phyloP scores from a whole-genome alignment of 192 early-diverging fungal genomes.

The Coemansia sp. region DNA sequence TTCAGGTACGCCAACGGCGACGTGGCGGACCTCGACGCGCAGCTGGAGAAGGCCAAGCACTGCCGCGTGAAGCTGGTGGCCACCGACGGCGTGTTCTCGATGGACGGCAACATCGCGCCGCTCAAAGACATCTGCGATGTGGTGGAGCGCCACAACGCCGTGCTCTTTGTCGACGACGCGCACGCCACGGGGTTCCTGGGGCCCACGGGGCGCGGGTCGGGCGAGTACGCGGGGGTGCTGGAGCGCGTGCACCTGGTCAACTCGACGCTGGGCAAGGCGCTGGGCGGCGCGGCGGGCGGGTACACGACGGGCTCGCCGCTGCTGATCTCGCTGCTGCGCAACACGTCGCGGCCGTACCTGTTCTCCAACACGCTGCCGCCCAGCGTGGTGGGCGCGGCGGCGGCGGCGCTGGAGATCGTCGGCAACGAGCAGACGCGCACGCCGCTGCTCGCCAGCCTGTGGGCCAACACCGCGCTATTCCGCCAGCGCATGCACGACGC shows the following conservation, averaged over 20 bases:
- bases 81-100: conserved; percentile 70
- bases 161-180: conserved; percentile 74
- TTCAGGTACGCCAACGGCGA: conserved; percentile 75
- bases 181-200: conserved; percentile 72
- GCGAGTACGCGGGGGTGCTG: conserved; percentile 63
- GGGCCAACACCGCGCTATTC: conserved; percentile 63
- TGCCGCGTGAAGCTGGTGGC: conserved; percentile 65
- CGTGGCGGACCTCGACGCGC: conserved; percentile 63
- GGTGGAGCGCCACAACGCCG: conserved; percentile 68
- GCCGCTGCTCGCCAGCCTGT: conserved; percentile 56
- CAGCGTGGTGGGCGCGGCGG: conserved; percentile 56
- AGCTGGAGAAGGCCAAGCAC: conserved; percentile 57
- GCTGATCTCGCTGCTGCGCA: conserved; percentile 51
- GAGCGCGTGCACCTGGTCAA: conserved; percentile 60
- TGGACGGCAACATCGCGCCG: conserved; percentile 67
- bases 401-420: conserved; percentile 56
- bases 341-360: conserved; percentile 58
- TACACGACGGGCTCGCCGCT: conserved; percentile 52
- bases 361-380: conserved; percentile 62
- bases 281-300: conserved; percentile 58
- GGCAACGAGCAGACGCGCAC: conserved; percentile 40
- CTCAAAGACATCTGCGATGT: conserved; percentile 65
- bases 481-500: conserved; percentile 58
- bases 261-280: conserved; percentile 61
- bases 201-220: conserved; percentile 61